Conservation (phyloP, 1,284 basidiomycete species). For the Microbotryum lychnidis-dioicae region DNA sequence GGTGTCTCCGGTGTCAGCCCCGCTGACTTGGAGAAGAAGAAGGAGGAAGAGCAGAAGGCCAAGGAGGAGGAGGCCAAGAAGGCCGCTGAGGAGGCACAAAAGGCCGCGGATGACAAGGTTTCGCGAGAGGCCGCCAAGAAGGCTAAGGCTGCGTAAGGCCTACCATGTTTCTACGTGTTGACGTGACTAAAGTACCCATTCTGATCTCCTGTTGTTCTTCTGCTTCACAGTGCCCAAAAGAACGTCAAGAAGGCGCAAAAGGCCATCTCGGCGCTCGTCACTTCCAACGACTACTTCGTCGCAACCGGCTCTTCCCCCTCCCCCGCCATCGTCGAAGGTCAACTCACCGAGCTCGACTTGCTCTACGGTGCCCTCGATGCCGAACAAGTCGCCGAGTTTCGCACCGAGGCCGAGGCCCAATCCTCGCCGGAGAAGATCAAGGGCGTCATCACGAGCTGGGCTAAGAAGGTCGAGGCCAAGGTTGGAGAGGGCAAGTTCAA, state of each 20-base stretch:
- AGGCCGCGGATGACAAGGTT: slow-evolving; percentile 62
- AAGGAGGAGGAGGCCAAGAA: slow-evolving; percentile 67
- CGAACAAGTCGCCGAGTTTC: slow-evolving; percentile 47
- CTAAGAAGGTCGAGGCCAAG: slow-evolving; percentile 38
- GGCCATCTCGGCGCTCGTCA: slow-evolving; percentile 46
- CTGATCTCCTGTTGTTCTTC: not conserved
- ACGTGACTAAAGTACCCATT: not conserved
- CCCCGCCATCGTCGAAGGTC: slow-evolving; percentile 47
- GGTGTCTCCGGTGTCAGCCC: slow-evolving; percentile 40
- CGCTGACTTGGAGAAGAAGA: slow-evolving; percentile 45
- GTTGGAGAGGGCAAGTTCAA: slow-evolving; percentile 45
- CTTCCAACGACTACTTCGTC: slow-evolving; percentile 52
- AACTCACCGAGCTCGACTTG: slow-evolving; percentile 49
- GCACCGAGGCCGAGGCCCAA: slow-evolving; percentile 46
- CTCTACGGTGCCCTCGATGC: slow-evolving; percentile 48
- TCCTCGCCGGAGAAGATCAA: slow-evolving; percentile 37
- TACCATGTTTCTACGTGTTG: slow-evolving; percentile 37
- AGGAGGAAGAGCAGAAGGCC: slow-evolving; percentile 45
- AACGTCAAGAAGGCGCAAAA: slow-evolving; percentile 50
- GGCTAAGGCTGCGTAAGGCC: slow-evolving; percentile 54
- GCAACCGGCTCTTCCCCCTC: slow-evolving; percentile 44
- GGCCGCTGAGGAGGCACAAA: slow-evolving; percentile 66
- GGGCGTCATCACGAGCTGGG: slow-evolving; percentile 41
- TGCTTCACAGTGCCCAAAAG: slow-evolving; percentile 32
- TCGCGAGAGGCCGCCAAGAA: slow-evolving; percentile 83